A percentile compares a stretch with the other conserved stretches of the same genome.
Conservation (phyloP, 352 stramenopile species). For the Blastocystis sp. region DNA sequence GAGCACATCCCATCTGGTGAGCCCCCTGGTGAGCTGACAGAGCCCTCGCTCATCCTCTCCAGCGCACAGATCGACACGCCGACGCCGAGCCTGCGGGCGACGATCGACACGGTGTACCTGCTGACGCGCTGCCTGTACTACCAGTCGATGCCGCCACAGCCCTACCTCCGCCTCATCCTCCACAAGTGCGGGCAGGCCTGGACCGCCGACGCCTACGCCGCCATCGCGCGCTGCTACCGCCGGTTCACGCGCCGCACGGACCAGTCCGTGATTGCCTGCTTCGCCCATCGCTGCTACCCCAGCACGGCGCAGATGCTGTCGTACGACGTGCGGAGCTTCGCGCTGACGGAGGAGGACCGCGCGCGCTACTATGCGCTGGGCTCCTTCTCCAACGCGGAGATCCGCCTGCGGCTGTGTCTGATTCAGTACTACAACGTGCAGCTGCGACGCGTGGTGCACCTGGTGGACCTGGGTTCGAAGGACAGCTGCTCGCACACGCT, state of each 20-base stretch:
- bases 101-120: slow-evolving; percentile 33
- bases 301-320: not conserved
- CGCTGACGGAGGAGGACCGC: slow-evolving; percentile 43
- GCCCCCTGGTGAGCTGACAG: slow-evolving; percentile 79
- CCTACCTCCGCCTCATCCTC: slow-evolving; percentile 2
- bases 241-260: slow-evolving; percentile 19
- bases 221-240: slow-evolving; percentile 3
- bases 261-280: not conserved
- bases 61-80: slow-evolving; percentile 78
- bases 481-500: slow-evolving; percentile 7
- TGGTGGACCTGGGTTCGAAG: slow-evolving; percentile 13
- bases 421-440: slow-evolving; percentile 65
- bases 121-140: slow-evolving; percentile 23
- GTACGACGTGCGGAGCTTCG: not conserved
- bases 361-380: slow-evolving; percentile 54
- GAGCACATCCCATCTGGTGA: slow-evolving; percentile 78
- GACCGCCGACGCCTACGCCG: not conserved
- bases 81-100: not conserved
- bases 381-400: slow-evolving; percentile 9
- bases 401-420: slow-evolving; percentile 16
- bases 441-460: slow-evolving; percentile 49
- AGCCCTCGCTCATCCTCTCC: slow-evolving; percentile 87
- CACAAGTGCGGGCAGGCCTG: not conserved
- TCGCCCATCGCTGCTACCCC: not conserved
- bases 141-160: slow-evolving; percentile 11